A percentile compares a stretch with the other conserved stretches of the same genome.
Evolutionary conservation across 2,329 filamentous ascomycete species (phyloP).

Genomic region (Plectosphaerella plurivora): DNA sequence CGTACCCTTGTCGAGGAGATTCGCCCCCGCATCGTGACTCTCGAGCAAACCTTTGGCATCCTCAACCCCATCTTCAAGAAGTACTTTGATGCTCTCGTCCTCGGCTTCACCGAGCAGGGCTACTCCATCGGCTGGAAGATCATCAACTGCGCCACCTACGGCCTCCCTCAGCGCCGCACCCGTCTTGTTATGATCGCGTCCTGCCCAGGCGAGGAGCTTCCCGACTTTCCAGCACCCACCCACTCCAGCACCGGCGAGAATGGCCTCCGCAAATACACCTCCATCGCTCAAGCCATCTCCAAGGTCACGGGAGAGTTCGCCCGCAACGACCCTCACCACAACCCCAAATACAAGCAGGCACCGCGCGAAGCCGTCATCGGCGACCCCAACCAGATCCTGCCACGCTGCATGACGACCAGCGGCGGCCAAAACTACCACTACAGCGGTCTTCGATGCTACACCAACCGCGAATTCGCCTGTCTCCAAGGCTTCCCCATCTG

Average conservation of each 20-base stretch:
- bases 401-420: conserved; percentile 59
- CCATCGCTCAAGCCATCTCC: conserved; percentile 37
- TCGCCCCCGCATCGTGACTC: conserved; percentile 65
- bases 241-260: conserved; percentile 39
- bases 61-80: conserved; percentile 43
- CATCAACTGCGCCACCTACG: conserved; percentile 47
- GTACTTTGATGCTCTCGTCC: conserved; percentile 57
- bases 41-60: conserved; percentile 77
- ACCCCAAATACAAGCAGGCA: not conserved
- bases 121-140: conserved; percentile 70
- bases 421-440: conserved; percentile 63
- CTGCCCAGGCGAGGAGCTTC: conserved; percentile 66
- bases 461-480: conserved; percentile 61
- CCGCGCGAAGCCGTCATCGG: conserved; percentile 15
- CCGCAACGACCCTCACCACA: not conserved
- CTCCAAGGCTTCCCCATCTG: conserved; percentile 64
- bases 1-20: conserved; percentile 50
- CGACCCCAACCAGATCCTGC: conserved; percentile 41
- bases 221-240: conserved; percentile 58
- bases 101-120: conserved; percentile 57
- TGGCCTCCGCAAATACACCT: conserved; percentile 32
- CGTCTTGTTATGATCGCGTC: conserved; percentile 54
- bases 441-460: conserved; percentile 58
- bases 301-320: conserved; percentile 35
- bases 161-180: conserved; percentile 42